Percentiles rank a stretch among this genome's conserved stretches.
phyloP scores from a whole-genome alignment of 768 basidiomycete genomes.

The Tephrocybe rancida region DNA sequence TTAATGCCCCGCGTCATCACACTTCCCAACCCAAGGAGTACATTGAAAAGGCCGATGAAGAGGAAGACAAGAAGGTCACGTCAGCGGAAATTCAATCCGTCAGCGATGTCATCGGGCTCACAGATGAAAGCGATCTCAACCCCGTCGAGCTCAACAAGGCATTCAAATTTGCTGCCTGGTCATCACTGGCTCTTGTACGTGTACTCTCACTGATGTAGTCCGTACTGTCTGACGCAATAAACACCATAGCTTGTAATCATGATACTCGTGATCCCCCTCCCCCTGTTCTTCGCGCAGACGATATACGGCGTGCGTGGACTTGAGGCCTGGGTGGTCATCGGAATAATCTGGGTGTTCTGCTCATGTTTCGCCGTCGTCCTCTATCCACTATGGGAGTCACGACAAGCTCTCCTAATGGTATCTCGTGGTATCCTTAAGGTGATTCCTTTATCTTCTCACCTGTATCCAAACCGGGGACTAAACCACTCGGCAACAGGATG shows the following conservation, averaged over 20 bases:
- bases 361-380: conserved; percentile 77
- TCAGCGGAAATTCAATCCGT: conserved; percentile 24
- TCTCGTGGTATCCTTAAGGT: conserved; percentile 67
- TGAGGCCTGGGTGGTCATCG: conserved; percentile 79
- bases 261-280: conserved; percentile 79
- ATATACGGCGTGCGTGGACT: conserved; percentile 67
- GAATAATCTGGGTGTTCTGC: conserved; percentile 83
- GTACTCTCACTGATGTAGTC: neutral
- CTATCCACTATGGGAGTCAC: conserved; percentile 87
- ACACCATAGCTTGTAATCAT: conserved; percentile 54
- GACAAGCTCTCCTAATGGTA: conserved; percentile 64
- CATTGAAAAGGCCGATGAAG: conserved; percentile 24
- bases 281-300: conserved; percentile 82
- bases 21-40: neutral
- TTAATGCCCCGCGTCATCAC: conserved; percentile 49
- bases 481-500: conserved; percentile 25
- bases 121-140: conserved; percentile 60
- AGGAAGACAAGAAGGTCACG: conserved; percentile 39
- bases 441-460: neutral
- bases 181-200: conserved; percentile 67
- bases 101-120: conserved; percentile 34
- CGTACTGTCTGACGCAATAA: neutral
- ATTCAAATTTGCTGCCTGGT: conserved; percentile 79
- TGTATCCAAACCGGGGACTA: neutral
- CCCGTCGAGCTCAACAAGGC: conserved; percentile 68